Percentiles rank a stretch among this genome's conserved stretches.
Evolutionary conservation across 768 basidiomycete genomes (phyloP).

Genomic region (Sutorius australiensis): DNA sequence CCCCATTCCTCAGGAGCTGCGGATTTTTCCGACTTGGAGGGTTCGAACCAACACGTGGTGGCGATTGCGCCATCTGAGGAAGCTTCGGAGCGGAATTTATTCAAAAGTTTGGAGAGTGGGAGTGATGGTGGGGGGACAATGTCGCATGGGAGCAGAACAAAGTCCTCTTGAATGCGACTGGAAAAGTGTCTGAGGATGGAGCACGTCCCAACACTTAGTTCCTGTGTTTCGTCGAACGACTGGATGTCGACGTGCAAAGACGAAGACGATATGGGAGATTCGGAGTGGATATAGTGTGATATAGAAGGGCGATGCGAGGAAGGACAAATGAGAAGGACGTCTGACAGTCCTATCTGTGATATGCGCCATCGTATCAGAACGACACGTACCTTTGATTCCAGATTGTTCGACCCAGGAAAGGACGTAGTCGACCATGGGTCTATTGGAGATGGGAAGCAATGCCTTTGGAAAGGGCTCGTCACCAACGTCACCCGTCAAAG

Average conservation of each 20-base stretch:
- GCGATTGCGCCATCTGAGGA: slow-evolving; percentile 60
- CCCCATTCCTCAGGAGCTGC: slow-evolving; percentile 67
- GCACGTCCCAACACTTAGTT: slow-evolving; percentile 66
- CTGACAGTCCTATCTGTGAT: slow-evolving; percentile 37
- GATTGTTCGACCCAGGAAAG: slow-evolving; percentile 86
- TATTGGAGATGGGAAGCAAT: slow-evolving; percentile 82
- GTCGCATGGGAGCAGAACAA: slow-evolving; percentile 88
- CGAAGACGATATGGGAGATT: slow-evolving; percentile 56
- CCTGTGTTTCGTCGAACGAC: slow-evolving; percentile 71
- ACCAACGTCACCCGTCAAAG: slow-evolving; percentile 73
- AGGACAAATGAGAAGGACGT: slow-evolving; percentile 85
- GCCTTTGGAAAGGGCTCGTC: slow-evolving; percentile 85
- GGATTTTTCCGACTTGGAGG: slow-evolving; percentile 50
- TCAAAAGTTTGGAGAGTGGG: slow-evolving; percentile 64
- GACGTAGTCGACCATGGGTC: slow-evolving; percentile 79
- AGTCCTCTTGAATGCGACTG: slow-evolving; percentile 73
- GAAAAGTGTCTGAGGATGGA: slow-evolving; percentile 75
- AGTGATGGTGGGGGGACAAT: slow-evolving; percentile 76
- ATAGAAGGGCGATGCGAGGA: slow-evolving; percentile 68
- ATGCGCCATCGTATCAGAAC: background rate
- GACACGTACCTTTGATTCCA: slow-evolving; percentile 67
- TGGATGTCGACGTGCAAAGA: slow-evolving; percentile 74
- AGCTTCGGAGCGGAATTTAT: slow-evolving; percentile 77
- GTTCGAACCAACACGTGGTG: slow-evolving; percentile 63
- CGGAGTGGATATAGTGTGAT: slow-evolving; percentile 82